A percentile compares a stretch with the other conserved stretches of the same genome.
These are phyloP conservation scores for Coffea canephora DNA, from an alignment of 257 asterid genomes.

Conservation along the genomic window DNA sequence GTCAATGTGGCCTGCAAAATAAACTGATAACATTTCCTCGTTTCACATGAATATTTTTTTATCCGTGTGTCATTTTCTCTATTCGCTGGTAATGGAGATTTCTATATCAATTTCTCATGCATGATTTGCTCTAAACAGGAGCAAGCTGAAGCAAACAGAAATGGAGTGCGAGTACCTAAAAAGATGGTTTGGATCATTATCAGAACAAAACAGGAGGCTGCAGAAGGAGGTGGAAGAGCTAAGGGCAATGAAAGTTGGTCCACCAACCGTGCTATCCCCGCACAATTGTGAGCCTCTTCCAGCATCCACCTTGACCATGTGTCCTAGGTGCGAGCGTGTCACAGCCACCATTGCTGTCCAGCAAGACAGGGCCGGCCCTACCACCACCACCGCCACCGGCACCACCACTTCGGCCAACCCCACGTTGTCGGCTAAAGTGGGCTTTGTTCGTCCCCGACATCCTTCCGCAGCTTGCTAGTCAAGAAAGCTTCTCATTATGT, in stretches of 20 bases:
- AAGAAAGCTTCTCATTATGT: conserved; percentile 11
- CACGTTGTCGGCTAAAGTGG: conserved; percentile 27
- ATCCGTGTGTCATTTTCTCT: background rate
- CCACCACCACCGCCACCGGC: background rate
- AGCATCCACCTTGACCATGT: conserved; percentile 63
- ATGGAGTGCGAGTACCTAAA: conserved; percentile 68
- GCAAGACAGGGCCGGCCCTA: conserved; percentile 12
- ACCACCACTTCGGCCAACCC: conserved; percentile 16
- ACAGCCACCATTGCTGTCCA: conserved; percentile 21
- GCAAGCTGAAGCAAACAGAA: conserved; percentile 88
- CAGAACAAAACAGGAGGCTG: conserved; percentile 60
- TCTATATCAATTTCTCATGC: background rate
- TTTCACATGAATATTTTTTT: background rate
- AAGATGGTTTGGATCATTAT: conserved; percentile 66
- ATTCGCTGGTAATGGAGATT: too few relatives aligned
- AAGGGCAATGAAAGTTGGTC: conserved; percentile 45
- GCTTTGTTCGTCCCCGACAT: conserved; percentile 28
- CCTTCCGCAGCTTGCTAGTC: conserved; percentile 39
- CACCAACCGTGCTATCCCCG: conserved; percentile 31
- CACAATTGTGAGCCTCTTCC: conserved; percentile 36
- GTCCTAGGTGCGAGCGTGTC: conserved; percentile 75
- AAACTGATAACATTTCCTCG: too few relatives aligned
- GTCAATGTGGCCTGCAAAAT: too few relatives aligned
- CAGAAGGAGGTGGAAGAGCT: conserved; percentile 63
- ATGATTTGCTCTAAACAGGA: conserved; percentile 29